Base-by-base conservation (phyloP, 2,329 filamentous ascomycete species). In the Fusarium coicis region DNA sequence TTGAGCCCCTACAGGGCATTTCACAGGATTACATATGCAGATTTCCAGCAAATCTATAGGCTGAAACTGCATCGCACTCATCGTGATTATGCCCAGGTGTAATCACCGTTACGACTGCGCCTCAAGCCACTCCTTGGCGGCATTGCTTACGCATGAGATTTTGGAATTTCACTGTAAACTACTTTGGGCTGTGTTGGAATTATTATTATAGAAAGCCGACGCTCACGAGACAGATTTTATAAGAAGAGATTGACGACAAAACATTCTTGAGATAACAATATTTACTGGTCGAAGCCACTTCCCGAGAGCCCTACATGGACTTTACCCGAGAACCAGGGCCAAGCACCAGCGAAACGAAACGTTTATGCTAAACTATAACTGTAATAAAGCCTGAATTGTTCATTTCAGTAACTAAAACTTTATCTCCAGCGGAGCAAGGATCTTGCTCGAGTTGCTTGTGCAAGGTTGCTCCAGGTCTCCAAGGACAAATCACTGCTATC, bases 1-100 rank as follows among this genome's bases (percentile, higher is more conserved):
- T 10, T 18, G 10, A 7, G 10, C 10, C 21, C 9, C 21, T 0
- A 7, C 10, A 12, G 21, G 44, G 19, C 10, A n/a, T 11, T 49
- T 1, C 30, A 4, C 4, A 15, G 0, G 1, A 21, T 47, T 47
- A 47, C 44, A 16, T 9, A 47, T 11, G 2, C 26, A n/a, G 1
- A 2, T 12, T n/a, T 18, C 7, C 3, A 32, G 15, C 10, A 32
- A 32, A 5, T 5, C 10, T 18, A 49, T 23, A 49, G 28, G 28
- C 0, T 7, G 0, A 14, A 3, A 18, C 0, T 2, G 28, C 5
- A 12, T 3, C 7, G 5, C 7, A n/a, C 19, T 8, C 3, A 21
- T 7, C 34, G 19, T 0, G 19, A 47, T 47, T 47, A 16, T 30
- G 44, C 44, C 26, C 19, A 30, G 0, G 14, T 47, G 19, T n/a